Evolutionary conservation across 1,284 basidiomycete genomes (phyloP).

Genomic region (Pascua sp.): DNA sequence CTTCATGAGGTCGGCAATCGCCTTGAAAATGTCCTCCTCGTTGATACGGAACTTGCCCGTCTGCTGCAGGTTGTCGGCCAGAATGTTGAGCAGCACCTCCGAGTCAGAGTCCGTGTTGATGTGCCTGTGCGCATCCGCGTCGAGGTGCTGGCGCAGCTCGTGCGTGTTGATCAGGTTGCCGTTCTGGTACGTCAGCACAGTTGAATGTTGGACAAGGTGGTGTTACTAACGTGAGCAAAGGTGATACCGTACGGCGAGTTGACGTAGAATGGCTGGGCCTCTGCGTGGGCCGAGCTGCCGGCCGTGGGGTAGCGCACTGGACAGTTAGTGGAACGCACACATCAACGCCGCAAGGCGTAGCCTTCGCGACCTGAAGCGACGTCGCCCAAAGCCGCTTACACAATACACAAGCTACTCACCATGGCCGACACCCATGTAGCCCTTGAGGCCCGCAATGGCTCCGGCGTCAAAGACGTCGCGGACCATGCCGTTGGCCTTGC

Average conservation of each 20-base stretch:
- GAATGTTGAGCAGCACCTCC: conserved; percentile 93
- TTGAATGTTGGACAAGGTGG: neutral
- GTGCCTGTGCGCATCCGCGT: conserved; percentile 93
- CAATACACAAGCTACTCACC: conserved; percentile 56
- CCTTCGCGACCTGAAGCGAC: neutral
- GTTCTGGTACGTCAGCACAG: conserved; percentile 60
- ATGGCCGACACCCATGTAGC: conserved; percentile 97
- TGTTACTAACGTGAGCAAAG: conserved; percentile 79
- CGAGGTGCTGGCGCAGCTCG: conserved; percentile 83
- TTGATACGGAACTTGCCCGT: conserved; percentile 99
- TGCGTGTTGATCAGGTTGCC: conserved; percentile 96
- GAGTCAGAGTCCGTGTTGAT: conserved; percentile 99
- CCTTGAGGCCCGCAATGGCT: conserved; percentile 72
- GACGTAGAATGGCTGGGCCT: conserved; percentile 99
- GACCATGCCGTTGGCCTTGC: conserved; percentile 99
- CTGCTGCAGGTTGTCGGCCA: conserved; percentile 95
- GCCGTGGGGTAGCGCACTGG: conserved; percentile 95
- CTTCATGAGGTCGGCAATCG: conserved; percentile 82
- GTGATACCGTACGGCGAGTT: conserved; percentile 95
- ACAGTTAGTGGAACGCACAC: neutral
- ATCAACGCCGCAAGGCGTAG: neutral
- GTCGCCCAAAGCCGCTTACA: neutral
- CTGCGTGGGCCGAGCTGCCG: conserved; percentile 93
- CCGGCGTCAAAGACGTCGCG: conserved; percentile 90
- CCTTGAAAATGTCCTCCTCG: conserved; percentile 98